Conservation (phyloP, 2,329 filamentous ascomycete genomes). For the Pseudopyricularia javanii region DNA sequence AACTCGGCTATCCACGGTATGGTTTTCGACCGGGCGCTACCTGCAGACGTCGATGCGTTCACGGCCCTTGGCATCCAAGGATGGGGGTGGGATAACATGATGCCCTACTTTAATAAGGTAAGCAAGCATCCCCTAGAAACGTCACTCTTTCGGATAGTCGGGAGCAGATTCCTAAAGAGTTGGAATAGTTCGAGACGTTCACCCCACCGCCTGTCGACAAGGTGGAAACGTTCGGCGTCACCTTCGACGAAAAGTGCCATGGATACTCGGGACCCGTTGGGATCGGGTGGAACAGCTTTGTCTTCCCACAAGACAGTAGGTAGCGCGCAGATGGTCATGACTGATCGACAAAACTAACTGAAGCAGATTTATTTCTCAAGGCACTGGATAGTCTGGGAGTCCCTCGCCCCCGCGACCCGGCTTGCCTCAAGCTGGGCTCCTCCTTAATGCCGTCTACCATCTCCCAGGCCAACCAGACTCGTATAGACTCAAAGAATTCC, state of each 20-base stretch:
- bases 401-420: not conserved
- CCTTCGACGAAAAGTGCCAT: conserved; percentile 1
- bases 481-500: not conserved
- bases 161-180: too few species aligned
- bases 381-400: not conserved
- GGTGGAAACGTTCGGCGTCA: conserved; percentile 2
- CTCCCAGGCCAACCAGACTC: conserved; percentile 15
- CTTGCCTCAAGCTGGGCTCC: conserved; percentile 21
- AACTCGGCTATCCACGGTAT: conserved; percentile 46
- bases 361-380: not conserved
- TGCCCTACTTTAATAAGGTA: conserved; percentile 11
- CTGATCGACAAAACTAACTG: not conserved
- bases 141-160: too few species aligned
- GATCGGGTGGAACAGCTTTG: conserved; percentile 1
- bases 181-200: conserved; percentile 13
- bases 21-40: conserved; percentile 26
- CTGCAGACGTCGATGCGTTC: conserved; percentile 38
- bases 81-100: conserved; percentile 33
- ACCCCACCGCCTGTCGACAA: not conserved
- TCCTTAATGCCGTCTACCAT: conserved; percentile 24
- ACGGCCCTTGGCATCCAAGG: conserved; percentile 39
- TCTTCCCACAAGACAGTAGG: not conserved
- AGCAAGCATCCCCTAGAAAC: not conserved
- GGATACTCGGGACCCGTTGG: conserved; percentile 6
- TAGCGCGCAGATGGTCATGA: not conserved